A percentile compares a stretch with the other conserved stretches of the same genome.
Conservation (phyloP, 1,284 basidiomycete species). For the Moniliella sp. region DNA sequence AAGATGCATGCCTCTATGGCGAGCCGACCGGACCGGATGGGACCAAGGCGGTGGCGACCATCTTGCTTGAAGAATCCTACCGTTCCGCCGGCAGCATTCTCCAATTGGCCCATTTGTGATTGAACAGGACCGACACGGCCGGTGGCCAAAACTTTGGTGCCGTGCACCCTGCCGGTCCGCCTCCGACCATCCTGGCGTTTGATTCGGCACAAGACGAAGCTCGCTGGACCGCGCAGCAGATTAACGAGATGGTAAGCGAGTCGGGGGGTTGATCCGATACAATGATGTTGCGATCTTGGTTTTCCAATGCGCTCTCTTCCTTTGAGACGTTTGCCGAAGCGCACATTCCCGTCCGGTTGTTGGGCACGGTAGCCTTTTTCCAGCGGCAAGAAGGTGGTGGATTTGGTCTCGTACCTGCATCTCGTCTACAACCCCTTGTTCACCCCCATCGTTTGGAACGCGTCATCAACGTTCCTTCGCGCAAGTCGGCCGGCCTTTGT, state of each 20-base stretch:
- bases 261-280: conserved; percentile 53
- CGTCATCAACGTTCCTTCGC: conserved; percentile 52
- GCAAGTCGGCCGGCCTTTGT: conserved; percentile 62
- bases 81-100: conserved; percentile 62
- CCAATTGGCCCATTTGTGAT: conserved; percentile 53
- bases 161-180: conserved; percentile 43
- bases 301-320: conserved; percentile 60
- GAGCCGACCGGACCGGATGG: conserved; percentile 21
- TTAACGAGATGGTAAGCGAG: conserved; percentile 53
- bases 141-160: not conserved
- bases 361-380: conserved; percentile 69
- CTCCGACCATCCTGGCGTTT: conserved; percentile 31
- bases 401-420: conserved; percentile 51
- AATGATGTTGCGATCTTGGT: conserved; percentile 46
- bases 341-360: conserved; percentile 53
- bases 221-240: conserved; percentile 48
- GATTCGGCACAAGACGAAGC: conserved; percentile 13
- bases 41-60: conserved; percentile 40
- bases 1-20: conserved; percentile 18
- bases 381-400: conserved; percentile 57
- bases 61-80: conserved; percentile 68
- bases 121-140: conserved; percentile 43
- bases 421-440: conserved; percentile 62
- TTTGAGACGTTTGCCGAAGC: conserved; percentile 53
- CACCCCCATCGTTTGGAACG: conserved; percentile 48